phyloP scores from a whole-genome alignment of 1,284 basidiomycete genomes.

The Cryptococcus deneoformans region DNA sequence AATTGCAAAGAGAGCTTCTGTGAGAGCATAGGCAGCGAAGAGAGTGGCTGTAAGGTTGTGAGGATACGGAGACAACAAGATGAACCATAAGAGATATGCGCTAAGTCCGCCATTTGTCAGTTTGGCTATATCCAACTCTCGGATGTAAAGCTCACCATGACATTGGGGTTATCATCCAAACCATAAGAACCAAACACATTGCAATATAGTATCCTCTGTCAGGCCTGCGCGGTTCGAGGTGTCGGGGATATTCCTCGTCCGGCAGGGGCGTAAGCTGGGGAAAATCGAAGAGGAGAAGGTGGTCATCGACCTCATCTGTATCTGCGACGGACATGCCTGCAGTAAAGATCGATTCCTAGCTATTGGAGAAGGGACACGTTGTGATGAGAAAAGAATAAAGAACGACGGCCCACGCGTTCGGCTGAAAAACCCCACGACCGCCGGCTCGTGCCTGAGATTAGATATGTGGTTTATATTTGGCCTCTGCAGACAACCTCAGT shows the following conservation, averaged over 20 bases:
- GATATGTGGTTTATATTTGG: no score
- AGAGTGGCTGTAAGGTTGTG: constrained; percentile 42
- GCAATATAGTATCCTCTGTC: constrained; percentile 32
- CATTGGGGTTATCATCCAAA: constrained; percentile 67
- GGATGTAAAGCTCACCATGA: constrained; percentile 57
- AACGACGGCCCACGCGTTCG: neutral
- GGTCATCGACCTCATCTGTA: neutral
- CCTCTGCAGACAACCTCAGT: neutral
- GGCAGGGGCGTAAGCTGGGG: constrained; percentile 22
- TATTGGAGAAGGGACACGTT: neutral
- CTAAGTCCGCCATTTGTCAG: constrained; percentile 8
- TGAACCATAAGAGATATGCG: constrained; percentile 53
- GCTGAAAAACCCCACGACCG: no score
- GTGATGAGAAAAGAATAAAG: neutral
- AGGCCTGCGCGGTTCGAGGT: constrained; percentile 13
- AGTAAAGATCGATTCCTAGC: neutral
- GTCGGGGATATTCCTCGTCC: constrained; percentile 25
- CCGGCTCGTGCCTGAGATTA: no score
- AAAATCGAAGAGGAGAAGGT: neutral
- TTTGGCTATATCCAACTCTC: neutral
- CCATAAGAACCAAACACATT: constrained; percentile 56
- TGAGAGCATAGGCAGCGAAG: constrained; percentile 33
- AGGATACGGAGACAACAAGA: constrained; percentile 51
- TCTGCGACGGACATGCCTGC: neutral
- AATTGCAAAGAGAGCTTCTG: constrained; percentile 63